Conservation (phyloP, 352 stramenopile species). For the Phytophthora kernoviae region DNA sequence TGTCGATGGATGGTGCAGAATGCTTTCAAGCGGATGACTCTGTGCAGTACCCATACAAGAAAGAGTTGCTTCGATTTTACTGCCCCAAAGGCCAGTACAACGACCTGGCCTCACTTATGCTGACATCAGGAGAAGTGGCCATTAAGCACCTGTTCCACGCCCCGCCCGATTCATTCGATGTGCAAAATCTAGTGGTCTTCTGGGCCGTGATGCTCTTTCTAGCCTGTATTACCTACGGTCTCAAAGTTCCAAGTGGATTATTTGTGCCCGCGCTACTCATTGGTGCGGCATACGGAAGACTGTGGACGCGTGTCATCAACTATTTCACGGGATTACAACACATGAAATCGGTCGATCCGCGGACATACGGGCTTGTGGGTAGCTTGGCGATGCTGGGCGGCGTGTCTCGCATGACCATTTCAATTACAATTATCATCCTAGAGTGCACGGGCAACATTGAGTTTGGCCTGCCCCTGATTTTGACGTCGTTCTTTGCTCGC, state of each 20-base stretch:
- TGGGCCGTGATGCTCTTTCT: constrained; percentile 75
- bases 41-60: constrained; percentile 79
- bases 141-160: constrained; percentile 97
- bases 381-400: constrained; percentile 95
- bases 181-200: constrained; percentile 78
- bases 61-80: constrained; percentile 94
- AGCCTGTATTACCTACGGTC: constrained; percentile 95
- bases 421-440: constrained; percentile 97
- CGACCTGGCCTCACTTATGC: constrained; percentile 95
- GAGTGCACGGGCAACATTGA: constrained; percentile 98
- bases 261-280: constrained; percentile 97
- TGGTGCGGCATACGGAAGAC: constrained; percentile 94
- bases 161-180: constrained; percentile 72
- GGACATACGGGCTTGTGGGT: constrained; percentile 97
- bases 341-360: constrained; percentile 74
- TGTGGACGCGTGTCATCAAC: constrained; percentile 88
- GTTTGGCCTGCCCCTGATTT: constrained; percentile 97
- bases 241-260: constrained; percentile 95
- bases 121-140: constrained; percentile 93
- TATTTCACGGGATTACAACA: constrained; percentile 62
- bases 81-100: constrained; percentile 97
- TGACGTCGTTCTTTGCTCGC: constrained; percentile 96
- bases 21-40: constrained; percentile 76
- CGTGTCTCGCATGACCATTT: constrained; percentile 98
- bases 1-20: constrained; percentile 54